These are phyloP conservation scores for Phytopythium sindhum DNA, from an alignment of 352 stramenopile genomes.

Conservation along the genomic window DNA sequence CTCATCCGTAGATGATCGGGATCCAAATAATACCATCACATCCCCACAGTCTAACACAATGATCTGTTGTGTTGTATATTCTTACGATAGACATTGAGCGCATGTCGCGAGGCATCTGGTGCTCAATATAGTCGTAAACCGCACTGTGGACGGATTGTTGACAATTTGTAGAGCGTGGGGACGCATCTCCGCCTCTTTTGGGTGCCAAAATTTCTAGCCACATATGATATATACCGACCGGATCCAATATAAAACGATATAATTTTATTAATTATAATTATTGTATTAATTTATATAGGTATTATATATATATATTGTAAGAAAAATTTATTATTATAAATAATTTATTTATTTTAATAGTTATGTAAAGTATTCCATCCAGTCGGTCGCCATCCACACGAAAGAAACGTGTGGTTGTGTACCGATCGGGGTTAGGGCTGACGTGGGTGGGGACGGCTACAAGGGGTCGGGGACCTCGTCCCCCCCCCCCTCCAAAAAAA, in stretches of 20 bases:
- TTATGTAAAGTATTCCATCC: too few relatives aligned
- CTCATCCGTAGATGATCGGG: too few relatives aligned
- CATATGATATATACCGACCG: background rate
- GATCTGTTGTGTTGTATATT: background rate
- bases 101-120: background rate
- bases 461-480: background rate
- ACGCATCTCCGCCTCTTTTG: slow-evolving; percentile 3
- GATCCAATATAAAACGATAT: too few relatives aligned
- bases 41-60: background rate
- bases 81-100: background rate
- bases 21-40: background rate
- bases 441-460: background rate
- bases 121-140: too few relatives aligned
- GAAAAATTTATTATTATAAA: too few relatives aligned
- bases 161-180: too few relatives aligned
- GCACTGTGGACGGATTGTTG: too few relatives aligned
- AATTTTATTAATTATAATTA: too few relatives aligned
- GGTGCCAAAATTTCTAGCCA: background rate
- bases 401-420: slow-evolving; percentile 3
- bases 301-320: too few relatives aligned
- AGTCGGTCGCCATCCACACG: background rate
- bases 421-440: background rate
- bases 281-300: too few relatives aligned
- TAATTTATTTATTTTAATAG: too few relatives aligned
- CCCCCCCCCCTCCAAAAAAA: too few relatives aligned